A percentile compares a stretch with the other conserved stretches of the same genome.
Evolutionary conservation across 177 flowering plant genomes (phyloP).

Genomic region (Vitis hybrid): DNA sequence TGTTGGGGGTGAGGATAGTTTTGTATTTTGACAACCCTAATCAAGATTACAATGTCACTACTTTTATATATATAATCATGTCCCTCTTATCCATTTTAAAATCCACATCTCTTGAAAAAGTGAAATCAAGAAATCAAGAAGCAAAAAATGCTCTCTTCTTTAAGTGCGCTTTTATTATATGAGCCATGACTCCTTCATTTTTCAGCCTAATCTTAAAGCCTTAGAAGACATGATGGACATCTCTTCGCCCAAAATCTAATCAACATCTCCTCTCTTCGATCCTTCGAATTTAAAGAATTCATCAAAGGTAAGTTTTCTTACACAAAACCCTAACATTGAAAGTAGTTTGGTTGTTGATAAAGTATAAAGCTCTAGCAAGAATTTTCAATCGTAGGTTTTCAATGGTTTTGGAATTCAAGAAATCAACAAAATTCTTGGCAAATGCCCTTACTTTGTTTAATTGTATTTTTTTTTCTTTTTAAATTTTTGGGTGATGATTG

Average conservation of each 20-base stretch:
- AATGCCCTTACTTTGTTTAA: too few relatives aligned
- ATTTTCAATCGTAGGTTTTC: too few relatives aligned
- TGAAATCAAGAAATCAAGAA: too few relatives aligned
- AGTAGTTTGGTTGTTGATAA: neutral
- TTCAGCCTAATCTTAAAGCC: slow-evolving; percentile 57
- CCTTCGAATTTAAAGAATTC: slow-evolving; percentile 83
- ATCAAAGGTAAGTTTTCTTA: slow-evolving; percentile 63
- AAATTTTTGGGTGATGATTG: too few relatives aligned
- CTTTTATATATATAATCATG: too few relatives aligned
- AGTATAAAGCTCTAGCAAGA: neutral
- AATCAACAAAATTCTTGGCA: neutral
- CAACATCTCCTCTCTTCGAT: slow-evolving; percentile 46
- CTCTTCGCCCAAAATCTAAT: slow-evolving; percentile 54
- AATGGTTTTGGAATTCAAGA: too few relatives aligned
- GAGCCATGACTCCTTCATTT: slow-evolving; percentile 57
- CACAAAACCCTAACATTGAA: neutral
- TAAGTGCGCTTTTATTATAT: slow-evolving; percentile 9
- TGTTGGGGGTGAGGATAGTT: too few relatives aligned
- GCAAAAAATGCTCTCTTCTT: neutral
- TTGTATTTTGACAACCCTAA: too few relatives aligned
- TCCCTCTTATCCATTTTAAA: too few relatives aligned
- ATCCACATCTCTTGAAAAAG: too few relatives aligned
- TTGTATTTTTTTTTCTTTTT: too few relatives aligned
- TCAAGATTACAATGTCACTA: too few relatives aligned
- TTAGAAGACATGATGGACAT: slow-evolving; percentile 53